Evolutionary conservation across 2,329 filamentous ascomycete species (phyloP), one percentile per base, ranked within the genome.

Genomic region (Aspergillus tamarii): DNA sequence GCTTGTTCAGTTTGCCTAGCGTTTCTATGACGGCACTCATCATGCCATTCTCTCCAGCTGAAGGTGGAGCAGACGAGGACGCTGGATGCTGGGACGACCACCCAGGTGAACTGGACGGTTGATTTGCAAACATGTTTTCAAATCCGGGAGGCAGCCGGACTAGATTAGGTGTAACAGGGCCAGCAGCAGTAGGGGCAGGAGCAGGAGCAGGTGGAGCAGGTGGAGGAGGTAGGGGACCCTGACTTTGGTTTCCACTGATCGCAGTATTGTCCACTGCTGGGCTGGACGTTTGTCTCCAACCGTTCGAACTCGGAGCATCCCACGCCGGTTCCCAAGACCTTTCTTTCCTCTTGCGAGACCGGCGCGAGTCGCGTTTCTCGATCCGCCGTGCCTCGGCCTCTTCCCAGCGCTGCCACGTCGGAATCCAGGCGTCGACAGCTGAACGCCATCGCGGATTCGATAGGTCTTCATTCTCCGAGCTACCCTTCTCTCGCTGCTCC

Each of bases 341-440:
- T 43, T 65, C 64, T 61, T 74, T 73, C 43, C 74, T 64, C 64
- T 76, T 73, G 28, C 74, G 69, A 36, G 71, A 65, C 43, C 73
- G 73, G 32, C 73, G 70, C 39, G 73, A 74, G 60, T 80, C 77
- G n/a, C 78, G 71, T 46, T 74, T 76, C 65, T 76, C 72, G 56
- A 80, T 79, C 1, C 78, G 73, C 34, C 67, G 67, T 8, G 73
- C 74, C 66, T 80, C 78, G 0, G 77, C 70, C 34, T 76, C 71
- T 62, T 80, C 76, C 70, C 77, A 80, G 41, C 73, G 73, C 65
- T 73, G 72, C 78, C 78, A 80, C 14, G 75, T 77, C 4, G 78
- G 78, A 43, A 80, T 75, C 78, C 78, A 80, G n/a, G 72, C 67
- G 66, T 80, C 78, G 6, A 80, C 70, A 1, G 74, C 77, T 10